Base-by-base conservation (phyloP, 2,329 filamentous ascomycete species). In the Exophiala spinifera region DNA sequence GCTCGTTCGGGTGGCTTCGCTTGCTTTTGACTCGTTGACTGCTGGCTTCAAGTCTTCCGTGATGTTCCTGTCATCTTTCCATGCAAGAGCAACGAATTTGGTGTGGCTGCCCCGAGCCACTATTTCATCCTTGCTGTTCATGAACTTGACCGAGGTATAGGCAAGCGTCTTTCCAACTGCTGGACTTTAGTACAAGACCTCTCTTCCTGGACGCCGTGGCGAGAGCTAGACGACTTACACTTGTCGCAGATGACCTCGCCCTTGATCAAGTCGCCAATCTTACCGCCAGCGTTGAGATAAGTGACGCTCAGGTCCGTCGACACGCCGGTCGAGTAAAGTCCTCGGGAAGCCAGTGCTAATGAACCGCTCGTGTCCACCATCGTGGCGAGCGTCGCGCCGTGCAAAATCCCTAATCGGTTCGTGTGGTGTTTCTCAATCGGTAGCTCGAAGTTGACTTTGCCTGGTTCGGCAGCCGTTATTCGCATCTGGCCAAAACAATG, bases 71-170 rank as follows among this genome's bases (percentile, higher is more conserved):
- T 79, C 76, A 53, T 85, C 82, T 62, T 82, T 84, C 77, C 79
- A 85, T 2, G 83, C 83, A 17, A 79, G 61, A 3, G 80, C 76
- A 15, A 85, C 74, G 61, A 81, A 85, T 61, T 87, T 87, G 1
- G 84, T 87, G 68, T 87, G 84, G 63, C 84, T 86, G 2, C 84
- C 84, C 55, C 84, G 73, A 1, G 84, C 84, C 50, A 87, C 79
- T 7, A 86, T 56, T 47, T 86, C 77, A 45, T 82, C 75, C 53
- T 81, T 79, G 14, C 66, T 70, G 61, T 86, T 85, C 55, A 71
- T 75, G 67, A 87, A 87, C 45, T 74, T 75, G 60, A 86, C 82
- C 3, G 74, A 79, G 0, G 84, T 87, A 63, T 77, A 87, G 5
- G 83, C 83, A 33, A 86, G 70, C 1, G 80, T 86, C 67, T 86